A percentile compares a stretch with the other conserved stretches of the same genome.
Conservation (phyloP, 768 basidiomycete genomes). For the Strobilomyces confusus region DNA sequence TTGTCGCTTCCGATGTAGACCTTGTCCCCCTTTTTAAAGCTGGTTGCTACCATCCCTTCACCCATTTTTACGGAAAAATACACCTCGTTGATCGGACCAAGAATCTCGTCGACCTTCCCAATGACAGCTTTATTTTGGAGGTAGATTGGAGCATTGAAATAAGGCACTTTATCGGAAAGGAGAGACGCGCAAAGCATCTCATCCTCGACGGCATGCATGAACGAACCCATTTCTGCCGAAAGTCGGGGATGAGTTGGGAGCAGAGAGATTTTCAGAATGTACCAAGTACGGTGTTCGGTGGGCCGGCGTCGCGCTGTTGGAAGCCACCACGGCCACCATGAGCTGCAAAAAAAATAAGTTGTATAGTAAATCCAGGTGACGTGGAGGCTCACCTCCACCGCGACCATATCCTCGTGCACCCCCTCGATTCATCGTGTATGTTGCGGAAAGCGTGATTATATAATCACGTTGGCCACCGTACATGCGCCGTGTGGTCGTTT, state of each 20-base stretch:
- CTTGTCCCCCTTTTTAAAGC: slow-evolving; percentile 97
- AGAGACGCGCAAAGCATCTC: slow-evolving; percentile 94
- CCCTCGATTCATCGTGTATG: slow-evolving; percentile 52
- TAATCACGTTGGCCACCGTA: no score
- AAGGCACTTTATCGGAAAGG: slow-evolving; percentile 88
- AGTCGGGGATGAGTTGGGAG: slow-evolving; percentile 2
- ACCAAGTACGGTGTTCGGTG: slow-evolving; percentile 80
- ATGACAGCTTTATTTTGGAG: slow-evolving; percentile 94
- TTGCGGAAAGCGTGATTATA: slow-evolving; percentile 14
- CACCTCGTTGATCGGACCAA: slow-evolving; percentile 99
- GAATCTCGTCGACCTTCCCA: slow-evolving; percentile 97
- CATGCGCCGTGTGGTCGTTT: no score
- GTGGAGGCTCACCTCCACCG: slow-evolving; percentile 41
- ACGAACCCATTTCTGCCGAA: slow-evolving; percentile 81
- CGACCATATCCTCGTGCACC: slow-evolving; percentile 51
- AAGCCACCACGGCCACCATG: slow-evolving; percentile 70
- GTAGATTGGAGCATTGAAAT: slow-evolving; percentile 99
- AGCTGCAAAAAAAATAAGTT: slow-evolving; percentile 28
- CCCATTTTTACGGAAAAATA: slow-evolving; percentile 98
- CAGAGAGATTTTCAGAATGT: neutral
- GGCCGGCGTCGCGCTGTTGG: slow-evolving; percentile 68
- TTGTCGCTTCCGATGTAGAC: slow-evolving; percentile 98
- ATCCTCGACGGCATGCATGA: slow-evolving; percentile 93
- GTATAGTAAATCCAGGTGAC: neutral
- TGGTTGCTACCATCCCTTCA: slow-evolving; percentile 90